These are phyloP conservation scores for Edaphochlamys debaryana DNA, from an alignment of 139 green algal species.

Conservation along the genomic window DNA sequence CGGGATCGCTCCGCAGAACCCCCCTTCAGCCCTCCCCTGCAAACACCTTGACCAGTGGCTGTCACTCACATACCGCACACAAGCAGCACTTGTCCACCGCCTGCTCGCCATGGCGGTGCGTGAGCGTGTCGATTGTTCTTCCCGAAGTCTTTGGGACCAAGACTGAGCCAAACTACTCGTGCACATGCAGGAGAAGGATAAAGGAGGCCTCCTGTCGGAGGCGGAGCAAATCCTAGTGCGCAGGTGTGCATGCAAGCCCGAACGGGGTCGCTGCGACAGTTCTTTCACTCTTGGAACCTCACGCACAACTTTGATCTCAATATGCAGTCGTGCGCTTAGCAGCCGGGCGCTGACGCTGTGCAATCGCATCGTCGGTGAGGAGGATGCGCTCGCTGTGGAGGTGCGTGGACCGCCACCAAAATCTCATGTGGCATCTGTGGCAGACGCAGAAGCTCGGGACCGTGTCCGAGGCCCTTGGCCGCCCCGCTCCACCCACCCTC, in stretches of 20 bases:
- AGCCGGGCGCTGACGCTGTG: slow-evolving; percentile 67
- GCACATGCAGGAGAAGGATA: not conserved
- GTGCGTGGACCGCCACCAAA: slow-evolving; percentile 33
- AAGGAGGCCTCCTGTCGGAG: not conserved
- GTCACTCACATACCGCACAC: not conserved
- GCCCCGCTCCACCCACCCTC: no score
- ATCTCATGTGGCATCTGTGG: no score
- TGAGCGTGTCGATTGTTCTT: not conserved
- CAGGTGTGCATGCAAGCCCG: not conserved
- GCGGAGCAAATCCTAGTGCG: slow-evolving; percentile 19
- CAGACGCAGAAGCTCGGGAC: no score
- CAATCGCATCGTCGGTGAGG: slow-evolving; percentile 71
- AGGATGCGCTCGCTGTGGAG: slow-evolving; percentile 78
- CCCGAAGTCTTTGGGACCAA: no score
- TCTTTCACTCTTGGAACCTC: no score
- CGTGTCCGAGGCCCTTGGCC: no score
- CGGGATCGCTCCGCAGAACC: no score
- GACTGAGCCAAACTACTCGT: no score
- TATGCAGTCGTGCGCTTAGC: slow-evolving; percentile 70
- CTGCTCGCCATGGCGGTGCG: not conserved
- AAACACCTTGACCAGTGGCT: not conserved
- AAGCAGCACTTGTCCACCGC: not conserved
- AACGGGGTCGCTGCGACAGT: not conserved
- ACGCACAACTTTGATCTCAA: no score
- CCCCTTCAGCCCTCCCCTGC: no score